Evolutionary conservation across 805 yeast genomes (phyloP), one percentile per base, ranked within the genome.

Genomic region (Starmerella ratchasimensis): DNA sequence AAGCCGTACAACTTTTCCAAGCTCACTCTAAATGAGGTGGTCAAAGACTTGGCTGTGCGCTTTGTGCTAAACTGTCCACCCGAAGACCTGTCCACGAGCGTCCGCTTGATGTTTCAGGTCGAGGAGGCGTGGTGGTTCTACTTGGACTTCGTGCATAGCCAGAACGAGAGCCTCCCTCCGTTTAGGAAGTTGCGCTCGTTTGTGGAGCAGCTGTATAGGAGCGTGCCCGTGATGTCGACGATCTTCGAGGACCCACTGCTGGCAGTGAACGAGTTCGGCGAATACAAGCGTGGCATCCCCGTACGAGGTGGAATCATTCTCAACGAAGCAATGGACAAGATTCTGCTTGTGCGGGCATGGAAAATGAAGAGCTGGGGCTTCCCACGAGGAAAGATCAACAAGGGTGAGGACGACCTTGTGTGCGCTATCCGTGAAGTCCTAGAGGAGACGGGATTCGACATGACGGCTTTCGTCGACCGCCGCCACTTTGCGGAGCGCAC

Each of bases 51-150:
- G 25, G 66, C 83, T 14, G 97, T 82, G 35, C 66, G 98, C 45
- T 90, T 90, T 54, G 76, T 93, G 34, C 71, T 86, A 41, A 90
- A 90, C 63, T 80, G 86, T 36, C 97, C 98, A 8, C 72, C 74
- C 4, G 96, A 88, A 52, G 98, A 90, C 57, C 62, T 88, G 36
- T 73, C 90, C 24, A 70, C 86, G 13, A 69, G 76, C 21, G 88
- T 64, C 54, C 68, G 98, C 53, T 79, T 86, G 19, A 72, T 84
- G 53, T 90, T 90, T 62, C 94, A 86, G 56, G 76, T 90, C 29
- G 99, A 90, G 63, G 97, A 90, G 58, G 98, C 98, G 2, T 95
- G 84, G 49, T 90, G 98, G 98, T 90, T 80, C 55, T 90, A 86
- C 59, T 70, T 79, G 34, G 99, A 90, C 59, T 86, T 78, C 51